phyloP scores from a whole-genome alignment of 805 yeast genomes.

The Kodamaea nitidulidarum region DNA sequence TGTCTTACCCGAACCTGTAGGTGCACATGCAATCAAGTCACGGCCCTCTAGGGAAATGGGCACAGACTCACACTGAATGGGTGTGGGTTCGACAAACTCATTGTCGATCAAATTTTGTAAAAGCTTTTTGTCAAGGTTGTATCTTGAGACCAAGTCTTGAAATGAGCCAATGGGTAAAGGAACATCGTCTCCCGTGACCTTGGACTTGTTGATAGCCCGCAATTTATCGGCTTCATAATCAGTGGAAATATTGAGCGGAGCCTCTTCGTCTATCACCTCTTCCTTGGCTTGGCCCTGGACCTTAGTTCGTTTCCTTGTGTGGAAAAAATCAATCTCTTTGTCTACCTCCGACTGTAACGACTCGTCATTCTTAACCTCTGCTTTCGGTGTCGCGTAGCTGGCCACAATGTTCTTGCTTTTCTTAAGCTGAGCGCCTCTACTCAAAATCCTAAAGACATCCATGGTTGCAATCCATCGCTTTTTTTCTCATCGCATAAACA shows the following conservation, averaged over 20 bases:
- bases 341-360: constrained; percentile 50
- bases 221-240: constrained; percentile 57
- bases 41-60: constrained; percentile 68
- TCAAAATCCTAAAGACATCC: constrained; percentile 85
- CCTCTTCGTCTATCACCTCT: constrained; percentile 21
- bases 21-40: constrained; percentile 90
- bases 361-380: constrained; percentile 30
- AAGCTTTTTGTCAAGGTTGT: constrained; percentile 55
- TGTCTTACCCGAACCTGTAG: constrained; percentile 98
- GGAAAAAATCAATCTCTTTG: constrained; percentile 81
- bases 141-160: constrained; percentile 70
- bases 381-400: constrained; percentile 35
- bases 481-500: background rate
- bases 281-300: constrained; percentile 16
- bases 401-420: constrained; percentile 46
- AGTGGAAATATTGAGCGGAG: constrained; percentile 44
- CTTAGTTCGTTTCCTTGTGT: constrained; percentile 43
- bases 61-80: constrained; percentile 88
- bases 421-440: constrained; percentile 81
- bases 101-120: constrained; percentile 61
- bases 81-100: constrained; percentile 81
- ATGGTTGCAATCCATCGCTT: constrained; percentile 31
- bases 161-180: constrained; percentile 93
- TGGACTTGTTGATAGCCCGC: constrained; percentile 59
- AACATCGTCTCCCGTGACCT: constrained; percentile 76